phyloP scores from a whole-genome alignment of 805 yeast genomes.

The Yamadazyma akitaensis region DNA sequence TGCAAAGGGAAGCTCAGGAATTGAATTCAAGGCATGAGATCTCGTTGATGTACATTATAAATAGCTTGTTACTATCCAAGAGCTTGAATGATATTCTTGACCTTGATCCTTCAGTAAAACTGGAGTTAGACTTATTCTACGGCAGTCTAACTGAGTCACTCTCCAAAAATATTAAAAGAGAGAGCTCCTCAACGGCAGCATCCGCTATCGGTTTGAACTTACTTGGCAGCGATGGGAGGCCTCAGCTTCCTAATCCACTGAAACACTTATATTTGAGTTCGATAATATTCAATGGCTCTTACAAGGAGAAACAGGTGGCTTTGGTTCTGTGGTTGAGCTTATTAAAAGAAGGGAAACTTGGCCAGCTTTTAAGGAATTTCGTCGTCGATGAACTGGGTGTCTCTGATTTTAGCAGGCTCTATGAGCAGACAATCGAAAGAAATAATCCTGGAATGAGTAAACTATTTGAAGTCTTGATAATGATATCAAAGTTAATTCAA shows the following conservation, averaged over 20 bases:
- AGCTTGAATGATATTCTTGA: conserved; percentile 17
- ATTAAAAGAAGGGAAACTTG: neutral
- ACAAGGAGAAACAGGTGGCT: conserved; percentile 25
- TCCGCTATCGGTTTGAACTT: conserved; percentile 1
- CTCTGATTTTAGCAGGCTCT: conserved; percentile 4
- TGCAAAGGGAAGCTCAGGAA: neutral
- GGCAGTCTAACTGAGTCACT: conserved; percentile 10
- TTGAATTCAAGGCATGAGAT: conserved; percentile 26
- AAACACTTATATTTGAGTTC: conserved; percentile 13
- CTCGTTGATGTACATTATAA: conserved; percentile 25
- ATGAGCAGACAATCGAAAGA: neutral
- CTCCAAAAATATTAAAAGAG: neutral
- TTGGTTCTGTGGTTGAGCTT: conserved; percentile 4
- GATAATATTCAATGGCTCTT: conserved; percentile 24
- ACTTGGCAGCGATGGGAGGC: neutral
- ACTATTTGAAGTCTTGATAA: conserved; percentile 6
- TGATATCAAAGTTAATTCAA: conserved; percentile 4
- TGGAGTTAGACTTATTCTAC: conserved; percentile 19
- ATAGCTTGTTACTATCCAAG: conserved; percentile 19
- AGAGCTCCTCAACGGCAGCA: conserved; percentile 4
- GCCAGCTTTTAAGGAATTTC: neutral
- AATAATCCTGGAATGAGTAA: conserved; percentile 4
- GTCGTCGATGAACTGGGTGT: neutral
- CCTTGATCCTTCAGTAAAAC: conserved; percentile 13
- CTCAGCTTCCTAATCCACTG: conserved; percentile 1